Evolutionary conservation across 192 early-diverging fungal genomes (phyloP).

Genomic region (Podila clonocystis): DNA sequence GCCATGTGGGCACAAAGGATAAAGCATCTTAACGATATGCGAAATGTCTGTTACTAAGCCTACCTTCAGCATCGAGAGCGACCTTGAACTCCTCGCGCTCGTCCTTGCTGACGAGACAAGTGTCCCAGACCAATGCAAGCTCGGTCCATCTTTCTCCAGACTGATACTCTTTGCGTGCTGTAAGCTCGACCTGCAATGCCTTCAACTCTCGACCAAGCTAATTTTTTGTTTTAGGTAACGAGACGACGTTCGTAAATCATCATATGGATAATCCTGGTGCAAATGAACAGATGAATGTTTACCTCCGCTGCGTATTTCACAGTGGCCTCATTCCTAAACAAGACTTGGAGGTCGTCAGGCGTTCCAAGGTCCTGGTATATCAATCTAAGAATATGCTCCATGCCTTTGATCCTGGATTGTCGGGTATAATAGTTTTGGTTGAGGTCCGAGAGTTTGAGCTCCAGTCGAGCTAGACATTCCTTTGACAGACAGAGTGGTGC

Average conservation of each 20-base stretch:
- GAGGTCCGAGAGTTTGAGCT: slow-evolving; percentile 35
- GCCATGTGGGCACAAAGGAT: no score
- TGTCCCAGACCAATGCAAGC: slow-evolving; percentile 54
- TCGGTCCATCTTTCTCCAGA: slow-evolving; percentile 35
- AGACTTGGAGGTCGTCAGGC: slow-evolving; percentile 8
- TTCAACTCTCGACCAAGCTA: slow-evolving; percentile 48
- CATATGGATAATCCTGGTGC: neutral
- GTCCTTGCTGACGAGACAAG: slow-evolving; percentile 48
- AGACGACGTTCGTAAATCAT: no score
- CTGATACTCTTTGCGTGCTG: slow-evolving; percentile 31
- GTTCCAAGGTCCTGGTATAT: slow-evolving; percentile 44
- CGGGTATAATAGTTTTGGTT: slow-evolving; percentile 53
- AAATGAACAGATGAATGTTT: neutral
- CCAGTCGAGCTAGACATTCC: slow-evolving; percentile 46
- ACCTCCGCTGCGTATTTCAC: slow-evolving; percentile 47
- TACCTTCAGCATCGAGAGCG: slow-evolving; percentile 48
- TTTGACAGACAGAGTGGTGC: slow-evolving; percentile 52
- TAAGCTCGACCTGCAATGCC: slow-evolving; percentile 28
- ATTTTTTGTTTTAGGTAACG: neutral
- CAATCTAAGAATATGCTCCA: slow-evolving; percentile 40
- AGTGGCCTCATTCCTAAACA: slow-evolving; percentile 34
- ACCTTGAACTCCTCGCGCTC: slow-evolving; percentile 55
- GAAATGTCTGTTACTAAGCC: neutral
- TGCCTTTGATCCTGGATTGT: slow-evolving; percentile 34
- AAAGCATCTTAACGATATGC: neutral